Base-by-base conservation (phyloP, 768 basidiomycete genomes). In the Psilocybe azurescens region DNA sequence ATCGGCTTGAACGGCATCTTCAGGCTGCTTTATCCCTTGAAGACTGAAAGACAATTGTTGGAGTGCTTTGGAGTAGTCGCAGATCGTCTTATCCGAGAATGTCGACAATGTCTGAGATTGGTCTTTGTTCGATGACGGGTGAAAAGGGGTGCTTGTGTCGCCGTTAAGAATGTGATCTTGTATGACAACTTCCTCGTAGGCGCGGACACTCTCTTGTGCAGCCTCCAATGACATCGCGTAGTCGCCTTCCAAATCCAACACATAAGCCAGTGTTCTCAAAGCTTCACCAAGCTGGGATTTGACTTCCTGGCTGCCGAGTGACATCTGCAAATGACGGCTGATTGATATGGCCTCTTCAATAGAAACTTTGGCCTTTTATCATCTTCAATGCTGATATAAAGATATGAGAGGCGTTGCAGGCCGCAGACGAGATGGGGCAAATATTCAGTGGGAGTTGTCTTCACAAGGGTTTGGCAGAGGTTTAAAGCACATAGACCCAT, bases 401-500 rank as follows among this genome's bases (percentile, higher is more conserved):
- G 63, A 20, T 39, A 48, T 9, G 61, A 53, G 7, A 66, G 46
- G 14, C 53, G 58, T 3, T 48, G 58, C 7, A 66, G 53, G 36
- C 36, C 51, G 30, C 61, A 60, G 16, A 59, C 48, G 9, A 66
- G 59, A 36, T 60, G 60, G 7, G 65, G 65, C 3, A 36, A 49
- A 38, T 63, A 66, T 9, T 60, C 48, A 13, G 50, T 51, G 16
- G 54, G 33, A 10, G 63, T 59, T 39, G 53, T 61, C 14, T 32
- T 49, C 6, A 60, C 61, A 11, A 66, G 59, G 2, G 58, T 62
- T 2, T 56, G 58, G 47, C 60, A 66, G n/a, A 66, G 65, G 18
- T 51, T 62, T 16, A 63, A 61, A 5, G 65, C 63, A 61, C 65
- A 66, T n/a, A 46, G 7, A 2, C 65, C 65, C 51, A 62, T 66